phyloP scores from a whole-genome alignment of 2,329 filamentous ascomycete species.

The Fusarium sp. region DNA sequence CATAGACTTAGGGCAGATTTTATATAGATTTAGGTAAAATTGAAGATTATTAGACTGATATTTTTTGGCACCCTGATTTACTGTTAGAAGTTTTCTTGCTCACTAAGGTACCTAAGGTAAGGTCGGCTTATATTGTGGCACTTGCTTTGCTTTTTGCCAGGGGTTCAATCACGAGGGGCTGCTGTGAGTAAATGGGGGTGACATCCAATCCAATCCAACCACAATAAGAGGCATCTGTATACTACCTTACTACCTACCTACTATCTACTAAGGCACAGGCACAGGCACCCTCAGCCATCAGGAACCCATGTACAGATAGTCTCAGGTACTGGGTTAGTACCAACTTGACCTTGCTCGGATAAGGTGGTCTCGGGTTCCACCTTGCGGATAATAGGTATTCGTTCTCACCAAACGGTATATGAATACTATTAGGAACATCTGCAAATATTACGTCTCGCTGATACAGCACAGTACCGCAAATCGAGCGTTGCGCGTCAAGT shows the following conservation, averaged over 20 bases:
- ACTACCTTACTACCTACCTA: too few species aligned
- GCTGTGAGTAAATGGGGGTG: slow-evolving; percentile 5
- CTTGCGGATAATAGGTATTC: neutral
- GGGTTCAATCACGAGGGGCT: slow-evolving; percentile 17
- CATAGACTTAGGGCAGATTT: neutral
- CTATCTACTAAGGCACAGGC: neutral
- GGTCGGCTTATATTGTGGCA: neutral
- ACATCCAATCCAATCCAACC: neutral
- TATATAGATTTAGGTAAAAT: neutral
- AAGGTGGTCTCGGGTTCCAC: neutral
- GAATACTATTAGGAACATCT: neutral
- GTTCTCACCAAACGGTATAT: neutral
- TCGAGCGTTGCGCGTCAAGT: slow-evolving; percentile 18
- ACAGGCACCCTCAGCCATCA: neutral
- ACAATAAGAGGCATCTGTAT: neutral
- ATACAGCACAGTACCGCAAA: neutral
- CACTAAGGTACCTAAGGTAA: neutral
- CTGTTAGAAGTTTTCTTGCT: neutral
- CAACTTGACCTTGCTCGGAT: neutral
- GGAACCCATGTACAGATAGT: neutral
- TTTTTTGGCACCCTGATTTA: neutral
- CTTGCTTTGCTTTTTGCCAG: neutral
- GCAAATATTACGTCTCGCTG: neutral
- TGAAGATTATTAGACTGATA: neutral
- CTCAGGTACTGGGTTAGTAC: neutral